Evolutionary conservation across 169 alveolate species (phyloP).

Genomic region (Plasmodium vinckei): DNA sequence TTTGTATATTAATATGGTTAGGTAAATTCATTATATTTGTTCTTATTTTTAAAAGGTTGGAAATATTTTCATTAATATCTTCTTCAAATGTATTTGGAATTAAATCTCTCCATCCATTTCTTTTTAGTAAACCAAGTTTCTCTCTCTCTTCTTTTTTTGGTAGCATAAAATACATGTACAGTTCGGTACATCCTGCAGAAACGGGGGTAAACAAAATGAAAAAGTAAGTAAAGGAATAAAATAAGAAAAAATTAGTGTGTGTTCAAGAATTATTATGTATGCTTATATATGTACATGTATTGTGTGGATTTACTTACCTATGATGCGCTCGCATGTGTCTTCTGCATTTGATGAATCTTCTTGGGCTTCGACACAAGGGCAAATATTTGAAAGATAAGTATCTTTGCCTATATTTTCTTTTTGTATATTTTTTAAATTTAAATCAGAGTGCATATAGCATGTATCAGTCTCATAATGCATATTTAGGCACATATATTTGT

Average conservation of each 20-base stretch:
- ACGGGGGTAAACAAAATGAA: background rate
- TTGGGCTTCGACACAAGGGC: slow-evolving; percentile 31
- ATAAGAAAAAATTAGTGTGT: background rate
- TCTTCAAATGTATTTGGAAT: slow-evolving; percentile 77
- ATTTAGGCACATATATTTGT: slow-evolving; percentile 86
- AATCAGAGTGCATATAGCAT: slow-evolving; percentile 36
- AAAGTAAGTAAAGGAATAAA: background rate
- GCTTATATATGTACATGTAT: too few relatives aligned
- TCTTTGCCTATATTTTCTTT: slow-evolving; percentile 60
- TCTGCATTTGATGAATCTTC: slow-evolving; percentile 1
- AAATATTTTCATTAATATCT: slow-evolving; percentile 80
- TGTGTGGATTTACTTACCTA: slow-evolving; percentile 7
- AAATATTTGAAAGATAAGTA: slow-evolving; percentile 37
- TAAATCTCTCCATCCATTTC: slow-evolving; percentile 88
- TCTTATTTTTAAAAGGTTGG: slow-evolving; percentile 54
- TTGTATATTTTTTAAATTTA: slow-evolving; percentile 38
- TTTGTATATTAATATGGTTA: slow-evolving; percentile 51
- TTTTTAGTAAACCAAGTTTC: slow-evolving; percentile 77
- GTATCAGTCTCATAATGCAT: slow-evolving; percentile 82
- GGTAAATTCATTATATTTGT: slow-evolving; percentile 34
- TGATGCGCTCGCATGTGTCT: slow-evolving; percentile 57
- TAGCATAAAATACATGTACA: slow-evolving; percentile 86
- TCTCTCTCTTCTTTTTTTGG: slow-evolving; percentile 84
- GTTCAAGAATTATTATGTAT: background rate
- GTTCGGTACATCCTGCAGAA: slow-evolving; percentile 84